Conservation (phyloP, 495 filamentous ascomycete genomes). For the Neurospora discreta region DNA sequence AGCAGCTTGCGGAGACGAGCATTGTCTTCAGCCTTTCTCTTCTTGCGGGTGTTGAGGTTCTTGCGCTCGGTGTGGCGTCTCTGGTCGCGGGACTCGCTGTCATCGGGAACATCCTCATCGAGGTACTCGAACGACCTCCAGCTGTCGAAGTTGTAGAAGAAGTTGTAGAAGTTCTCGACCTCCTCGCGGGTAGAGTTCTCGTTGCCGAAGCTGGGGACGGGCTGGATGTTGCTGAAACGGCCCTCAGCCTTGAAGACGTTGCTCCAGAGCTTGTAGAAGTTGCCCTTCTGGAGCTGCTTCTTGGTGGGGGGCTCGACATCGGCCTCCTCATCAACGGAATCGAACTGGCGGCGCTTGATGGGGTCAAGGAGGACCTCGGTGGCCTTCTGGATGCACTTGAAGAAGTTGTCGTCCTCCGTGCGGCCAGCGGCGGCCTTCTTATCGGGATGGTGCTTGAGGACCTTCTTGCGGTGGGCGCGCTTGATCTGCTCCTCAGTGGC, state of each 20-base stretch:
- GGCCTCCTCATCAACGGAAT: slow-evolving; percentile 88
- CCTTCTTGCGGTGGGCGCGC: slow-evolving; percentile 97
- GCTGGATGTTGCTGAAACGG: slow-evolving; percentile 82
- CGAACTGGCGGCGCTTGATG: slow-evolving; percentile 85
- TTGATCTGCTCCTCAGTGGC: slow-evolving; percentile 98
- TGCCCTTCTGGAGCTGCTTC: slow-evolving; percentile 72
- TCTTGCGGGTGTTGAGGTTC: slow-evolving; percentile 93
- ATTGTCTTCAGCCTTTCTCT: slow-evolving; percentile 98
- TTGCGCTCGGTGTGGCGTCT: slow-evolving; percentile 96
- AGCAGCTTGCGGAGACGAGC: slow-evolving; percentile 78
- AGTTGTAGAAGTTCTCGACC: slow-evolving; percentile 95
- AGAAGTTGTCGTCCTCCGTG: slow-evolving; percentile 93
- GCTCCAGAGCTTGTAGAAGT: slow-evolving; percentile 91
- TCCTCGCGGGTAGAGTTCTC: slow-evolving; percentile 78
- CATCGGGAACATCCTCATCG: slow-evolving; percentile 96
- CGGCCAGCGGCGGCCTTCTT: slow-evolving; percentile 89
- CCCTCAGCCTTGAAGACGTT: slow-evolving; percentile 78
- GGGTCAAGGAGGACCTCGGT: slow-evolving; percentile 89
- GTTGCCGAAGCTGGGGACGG: slow-evolving; percentile 75
- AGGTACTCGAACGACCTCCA: slow-evolving; percentile 97
- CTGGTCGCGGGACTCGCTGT: slow-evolving; percentile 97
- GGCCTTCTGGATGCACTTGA: slow-evolving; percentile 99
- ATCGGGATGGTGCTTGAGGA: slow-evolving; percentile 94
- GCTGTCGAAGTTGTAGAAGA: slow-evolving; percentile 98
- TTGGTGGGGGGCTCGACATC: slow-evolving; percentile 85